Base-by-base conservation (phyloP, 352 stramenopile species). In the Globisporangium abappressorium region DNA sequence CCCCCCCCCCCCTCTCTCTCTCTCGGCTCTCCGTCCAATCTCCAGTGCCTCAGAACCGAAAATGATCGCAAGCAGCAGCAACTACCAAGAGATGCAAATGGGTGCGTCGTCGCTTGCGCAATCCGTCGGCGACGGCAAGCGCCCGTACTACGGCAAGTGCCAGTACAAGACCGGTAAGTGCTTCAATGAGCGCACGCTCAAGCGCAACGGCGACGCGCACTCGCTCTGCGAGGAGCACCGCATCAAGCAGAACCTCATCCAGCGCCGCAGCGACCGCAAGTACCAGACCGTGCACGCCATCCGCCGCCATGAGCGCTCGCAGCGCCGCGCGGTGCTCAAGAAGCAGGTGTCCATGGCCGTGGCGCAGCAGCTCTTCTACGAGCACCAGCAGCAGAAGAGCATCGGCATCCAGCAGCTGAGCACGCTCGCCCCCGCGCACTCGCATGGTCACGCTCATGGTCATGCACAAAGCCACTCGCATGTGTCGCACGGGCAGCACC, bases 121-220 rank as follows among this genome's bases (percentile, higher is more conserved):
- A 49, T 26, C 30, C 34, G 60, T 55, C 12, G 54, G 38, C 12
- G 15, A 9, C 14, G 49, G 7, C 33, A 64, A 68, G 36, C 79
- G 82, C 0, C 57, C 71, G 51, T 91, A 91, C 74, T 81, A 81
- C 30, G 85, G 85, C 71, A 95, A 93, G 69, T 95, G 85, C 68
- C 81, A 92, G 73, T 95, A 95, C 81, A 93, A 95, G 69, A 93
- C 87, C 30, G 84, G 87, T 74, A 95, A 95, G 69, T 95, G 87
- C 72, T 91, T 91, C 66, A 95, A 95, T 57, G 85, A 94, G 68
- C 85, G 87, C 64, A 90, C 87, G 26, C 76, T 92, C 70, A 94
- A 94, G 79, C 84, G 84, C 73, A 94, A 93, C 47, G 87, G 87
- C 51, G 79, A 93, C 55, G 83, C 78, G 6, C 87, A 95, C 72